Conservation (phyloP, 129 eudicot species). For the Artemisia annua region DNA sequence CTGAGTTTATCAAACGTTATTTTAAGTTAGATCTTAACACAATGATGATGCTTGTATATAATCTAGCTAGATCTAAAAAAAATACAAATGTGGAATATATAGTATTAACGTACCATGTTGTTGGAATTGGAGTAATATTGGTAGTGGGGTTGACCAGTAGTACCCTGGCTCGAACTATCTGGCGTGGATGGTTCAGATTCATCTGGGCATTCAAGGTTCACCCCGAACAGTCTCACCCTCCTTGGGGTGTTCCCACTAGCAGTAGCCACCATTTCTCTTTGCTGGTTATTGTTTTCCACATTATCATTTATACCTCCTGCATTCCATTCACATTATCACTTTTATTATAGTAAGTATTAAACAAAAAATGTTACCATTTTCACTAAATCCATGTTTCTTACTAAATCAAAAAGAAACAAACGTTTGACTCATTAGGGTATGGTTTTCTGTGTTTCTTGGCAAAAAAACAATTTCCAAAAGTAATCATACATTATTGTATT, state of each 20-base stretch:
- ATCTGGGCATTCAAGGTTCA: conserved; percentile 60
- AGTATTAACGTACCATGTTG: conserved; percentile 53
- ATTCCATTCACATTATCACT: conserved; percentile 1
- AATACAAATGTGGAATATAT: background rate
- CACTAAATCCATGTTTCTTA: too few relatives aligned
- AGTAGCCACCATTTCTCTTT: conserved; percentile 30
- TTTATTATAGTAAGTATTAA: background rate
- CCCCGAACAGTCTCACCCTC: conserved; percentile 70
- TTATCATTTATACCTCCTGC: conserved; percentile 36
- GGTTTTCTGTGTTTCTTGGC: conserved; percentile 22
- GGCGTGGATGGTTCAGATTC: conserved; percentile 44
- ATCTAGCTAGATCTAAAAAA: background rate
- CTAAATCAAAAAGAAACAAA: background rate
- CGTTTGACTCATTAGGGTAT: background rate
- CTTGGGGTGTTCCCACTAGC: conserved; percentile 42
- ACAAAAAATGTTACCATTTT: background rate
- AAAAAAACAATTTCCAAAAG: conserved; percentile 13
- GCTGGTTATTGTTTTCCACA: conserved; percentile 31
- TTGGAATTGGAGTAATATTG: conserved; percentile 33
- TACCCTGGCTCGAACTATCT: conserved; percentile 60
- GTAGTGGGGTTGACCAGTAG: conserved; percentile 44
- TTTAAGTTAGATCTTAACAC: too few relatives aligned
- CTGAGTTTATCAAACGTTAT: too few relatives aligned
- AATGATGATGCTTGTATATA: background rate
- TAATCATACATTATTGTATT: background rate